Evolutionary conservation across 306 rosid genomes (phyloP).

Genomic region (Castanea crenata): DNA sequence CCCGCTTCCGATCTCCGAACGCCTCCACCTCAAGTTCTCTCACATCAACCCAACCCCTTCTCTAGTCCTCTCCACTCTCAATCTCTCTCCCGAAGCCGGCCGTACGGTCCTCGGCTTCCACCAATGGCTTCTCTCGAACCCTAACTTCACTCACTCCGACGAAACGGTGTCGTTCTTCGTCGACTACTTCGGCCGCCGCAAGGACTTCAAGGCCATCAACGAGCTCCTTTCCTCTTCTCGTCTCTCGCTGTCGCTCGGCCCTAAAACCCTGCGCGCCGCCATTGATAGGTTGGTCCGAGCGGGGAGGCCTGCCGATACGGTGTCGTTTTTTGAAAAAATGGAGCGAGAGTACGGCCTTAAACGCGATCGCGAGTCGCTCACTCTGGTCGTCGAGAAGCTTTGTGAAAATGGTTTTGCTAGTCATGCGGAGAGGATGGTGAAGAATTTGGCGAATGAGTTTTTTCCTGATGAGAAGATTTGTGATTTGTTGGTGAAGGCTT

Average conservation of each 20-base stretch:
- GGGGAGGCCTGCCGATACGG: slow-evolving; percentile 46
- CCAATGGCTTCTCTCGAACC: slow-evolving; percentile 54
- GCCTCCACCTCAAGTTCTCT: slow-evolving; percentile 65
- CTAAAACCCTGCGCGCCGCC: slow-evolving; percentile 47
- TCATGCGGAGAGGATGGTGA: slow-evolving; percentile 75
- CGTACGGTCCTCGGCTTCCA: slow-evolving; percentile 57
- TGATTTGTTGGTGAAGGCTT: slow-evolving; percentile 61
- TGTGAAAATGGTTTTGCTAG: slow-evolving; percentile 64
- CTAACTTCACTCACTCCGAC: slow-evolving; percentile 58
- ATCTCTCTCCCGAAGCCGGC: slow-evolving; percentile 61
- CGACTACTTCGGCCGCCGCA: slow-evolving; percentile 65
- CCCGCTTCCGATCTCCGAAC: slow-evolving; percentile 48
- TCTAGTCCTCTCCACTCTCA: slow-evolving; percentile 48
- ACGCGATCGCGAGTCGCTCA: slow-evolving; percentile 49
- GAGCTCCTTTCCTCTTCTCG: slow-evolving; percentile 25
- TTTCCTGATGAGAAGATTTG: slow-evolving; percentile 64
- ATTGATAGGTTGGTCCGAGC: slow-evolving; percentile 70
- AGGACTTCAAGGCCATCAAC: slow-evolving; percentile 71
- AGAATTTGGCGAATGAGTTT: slow-evolving; percentile 57
- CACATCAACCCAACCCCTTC: slow-evolving; percentile 53
- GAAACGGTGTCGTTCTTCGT: slow-evolving; percentile 60
- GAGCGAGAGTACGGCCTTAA: slow-evolving; percentile 66
- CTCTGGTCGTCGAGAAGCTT: slow-evolving; percentile 62
- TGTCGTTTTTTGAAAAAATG: slow-evolving; percentile 74
- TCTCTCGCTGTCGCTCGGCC: slow-evolving; percentile 21